Conservation (phyloP, 2,329 filamentous ascomycete species). For the Bipolaris zeicola region DNA sequence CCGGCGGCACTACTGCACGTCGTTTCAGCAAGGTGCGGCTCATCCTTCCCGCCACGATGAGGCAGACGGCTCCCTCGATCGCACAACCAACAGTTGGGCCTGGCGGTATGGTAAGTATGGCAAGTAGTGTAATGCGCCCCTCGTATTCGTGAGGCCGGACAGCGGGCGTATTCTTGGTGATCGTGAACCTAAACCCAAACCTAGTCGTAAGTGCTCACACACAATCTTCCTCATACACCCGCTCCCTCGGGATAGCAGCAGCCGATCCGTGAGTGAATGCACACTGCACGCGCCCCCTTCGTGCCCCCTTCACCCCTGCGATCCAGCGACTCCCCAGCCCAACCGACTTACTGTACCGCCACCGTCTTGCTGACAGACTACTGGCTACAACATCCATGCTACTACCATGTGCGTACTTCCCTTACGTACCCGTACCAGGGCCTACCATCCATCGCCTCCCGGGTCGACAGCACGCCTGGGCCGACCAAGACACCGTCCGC, state of each 20-base stretch:
- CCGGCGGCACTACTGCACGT: slow-evolving; percentile 23
- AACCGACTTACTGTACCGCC: not conserved
- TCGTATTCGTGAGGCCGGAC: not conserved
- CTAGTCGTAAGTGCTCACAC: not conserved
- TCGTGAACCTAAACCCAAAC: slow-evolving; percentile 11
- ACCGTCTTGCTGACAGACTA: slow-evolving; percentile 21
- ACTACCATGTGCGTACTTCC: not conserved
- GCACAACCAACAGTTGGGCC: slow-evolving; percentile 3
- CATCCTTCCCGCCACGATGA: slow-evolving; percentile 26
- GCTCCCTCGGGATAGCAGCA: slow-evolving; percentile 11
- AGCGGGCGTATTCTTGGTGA: not conserved
- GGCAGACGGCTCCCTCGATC: slow-evolving; percentile 5
- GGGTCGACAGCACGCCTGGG: slow-evolving; percentile 22
- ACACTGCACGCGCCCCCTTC: not conserved
- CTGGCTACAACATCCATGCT: not conserved
- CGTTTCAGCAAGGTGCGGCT: slow-evolving; percentile 22
- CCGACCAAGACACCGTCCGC: slow-evolving; percentile 17
- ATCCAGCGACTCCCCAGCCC: not conserved
- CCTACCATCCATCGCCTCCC: slow-evolving; percentile 16
- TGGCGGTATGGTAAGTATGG: not conserved
- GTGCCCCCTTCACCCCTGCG: not conserved
- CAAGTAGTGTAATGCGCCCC: not conserved
- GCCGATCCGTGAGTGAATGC: slow-evolving; percentile 7
- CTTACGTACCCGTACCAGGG: not conserved
- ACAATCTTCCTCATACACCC: not conserved